A percentile compares a stretch with the other conserved stretches of the same genome.
These are phyloP conservation scores for Aspergillus leporis DNA, from an alignment of 495 filamentous ascomycete species.

Conservation along the genomic window DNA sequence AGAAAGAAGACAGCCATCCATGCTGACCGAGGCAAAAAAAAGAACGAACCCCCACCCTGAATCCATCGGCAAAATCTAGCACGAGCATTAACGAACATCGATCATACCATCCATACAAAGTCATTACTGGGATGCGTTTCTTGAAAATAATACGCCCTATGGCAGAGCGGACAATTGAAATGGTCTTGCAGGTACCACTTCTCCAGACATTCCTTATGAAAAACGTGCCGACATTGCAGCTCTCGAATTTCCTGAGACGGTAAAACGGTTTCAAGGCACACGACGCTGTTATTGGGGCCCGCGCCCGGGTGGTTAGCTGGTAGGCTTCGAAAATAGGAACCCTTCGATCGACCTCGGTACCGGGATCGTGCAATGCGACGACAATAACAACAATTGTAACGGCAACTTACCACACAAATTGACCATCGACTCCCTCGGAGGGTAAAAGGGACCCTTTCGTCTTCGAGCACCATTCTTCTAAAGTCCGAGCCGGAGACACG, in stretches of 20 bases:
- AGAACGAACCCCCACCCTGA: not conserved
- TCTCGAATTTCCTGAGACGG: slow-evolving; percentile 44
- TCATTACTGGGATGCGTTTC: slow-evolving; percentile 35
- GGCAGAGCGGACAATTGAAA: slow-evolving; percentile 47
- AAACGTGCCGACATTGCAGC: slow-evolving; percentile 47
- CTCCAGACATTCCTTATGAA: slow-evolving; percentile 48
- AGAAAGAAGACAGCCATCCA: not conserved
- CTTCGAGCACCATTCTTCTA: slow-evolving; percentile 46
- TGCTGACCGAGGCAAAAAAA: not conserved
- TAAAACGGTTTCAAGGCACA: slow-evolving; percentile 45
- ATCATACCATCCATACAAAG: slow-evolving; percentile 48
- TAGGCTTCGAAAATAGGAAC: not conserved
- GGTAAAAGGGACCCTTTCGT: slow-evolving; percentile 38
- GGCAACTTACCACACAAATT: slow-evolving; percentile 43
- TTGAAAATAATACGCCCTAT: slow-evolving; percentile 40
- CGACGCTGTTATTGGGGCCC: slow-evolving; percentile 32
- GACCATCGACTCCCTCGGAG: slow-evolving; percentile 38
- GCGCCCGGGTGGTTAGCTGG: not conserved
- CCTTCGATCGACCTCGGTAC: not conserved
- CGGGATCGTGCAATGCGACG: not conserved
- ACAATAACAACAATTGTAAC: not conserved
- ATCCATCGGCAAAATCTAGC: not conserved
- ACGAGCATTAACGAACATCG: slow-evolving; percentile 6
- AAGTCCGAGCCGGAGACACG: slow-evolving; percentile 39
- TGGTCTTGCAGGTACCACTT: slow-evolving; percentile 48